phyloP scores from a whole-genome alignment of 1,284 basidiomycete genomes.

The Grifola frondosa region DNA sequence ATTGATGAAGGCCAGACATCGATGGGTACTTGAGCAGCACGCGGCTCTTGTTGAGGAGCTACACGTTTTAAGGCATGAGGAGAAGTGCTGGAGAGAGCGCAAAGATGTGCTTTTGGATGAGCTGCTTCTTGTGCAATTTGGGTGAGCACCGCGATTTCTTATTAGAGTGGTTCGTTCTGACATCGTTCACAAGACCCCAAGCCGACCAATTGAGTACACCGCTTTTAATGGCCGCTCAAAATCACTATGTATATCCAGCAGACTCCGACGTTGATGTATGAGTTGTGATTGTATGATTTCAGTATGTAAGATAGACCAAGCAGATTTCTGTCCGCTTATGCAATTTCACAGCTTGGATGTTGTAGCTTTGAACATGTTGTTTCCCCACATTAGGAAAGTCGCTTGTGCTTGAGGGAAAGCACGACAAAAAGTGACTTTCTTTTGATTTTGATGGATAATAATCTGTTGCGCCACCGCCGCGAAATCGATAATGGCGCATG shows the following conservation, averaged over 20 bases:
- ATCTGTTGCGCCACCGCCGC: too few relatives aligned
- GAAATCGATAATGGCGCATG: too few relatives aligned
- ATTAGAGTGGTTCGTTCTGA: background rate
- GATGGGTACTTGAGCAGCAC: slow-evolving; percentile 61
- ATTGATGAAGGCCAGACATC: slow-evolving; percentile 75
- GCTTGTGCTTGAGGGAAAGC: too few relatives aligned
- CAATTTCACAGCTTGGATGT: too few relatives aligned
- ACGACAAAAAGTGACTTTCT: too few relatives aligned
- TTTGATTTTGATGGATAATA: too few relatives aligned
- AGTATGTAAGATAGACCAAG: too few relatives aligned
- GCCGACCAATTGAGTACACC: slow-evolving; percentile 24
- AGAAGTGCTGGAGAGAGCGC: slow-evolving; percentile 35
- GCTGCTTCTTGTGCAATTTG: slow-evolving; percentile 27
- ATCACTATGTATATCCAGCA: slow-evolving; percentile 17
- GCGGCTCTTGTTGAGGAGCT: slow-evolving; percentile 63
- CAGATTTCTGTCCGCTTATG: too few relatives aligned
- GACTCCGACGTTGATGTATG: too few relatives aligned
- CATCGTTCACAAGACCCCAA: slow-evolving; percentile 13
- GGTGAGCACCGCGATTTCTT: slow-evolving; percentile 18
- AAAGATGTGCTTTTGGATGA: slow-evolving; percentile 32
- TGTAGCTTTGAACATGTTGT: too few relatives aligned
- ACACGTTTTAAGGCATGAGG: slow-evolving; percentile 50
- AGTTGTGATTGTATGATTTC: too few relatives aligned
- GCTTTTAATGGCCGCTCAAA: slow-evolving; percentile 24
- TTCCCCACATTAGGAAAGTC: too few relatives aligned